phyloP scores from a whole-genome alignment of 2,329 filamentous ascomycete genomes.

The Nothophoma quercina region DNA sequence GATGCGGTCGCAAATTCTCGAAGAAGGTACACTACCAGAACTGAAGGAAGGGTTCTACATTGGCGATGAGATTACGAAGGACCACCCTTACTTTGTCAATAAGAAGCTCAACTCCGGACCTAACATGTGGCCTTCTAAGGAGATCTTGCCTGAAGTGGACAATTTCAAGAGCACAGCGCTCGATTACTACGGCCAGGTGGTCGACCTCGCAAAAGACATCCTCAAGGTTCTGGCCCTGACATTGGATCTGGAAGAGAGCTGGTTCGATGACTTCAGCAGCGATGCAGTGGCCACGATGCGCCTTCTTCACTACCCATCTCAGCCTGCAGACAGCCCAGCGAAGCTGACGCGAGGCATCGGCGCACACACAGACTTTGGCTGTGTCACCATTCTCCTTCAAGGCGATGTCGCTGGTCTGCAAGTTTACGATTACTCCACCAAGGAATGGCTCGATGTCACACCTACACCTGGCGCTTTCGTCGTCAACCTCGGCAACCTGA shows the following conservation, averaged over 20 bases:
- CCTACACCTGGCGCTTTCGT: constrained; percentile 80
- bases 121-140: constrained; percentile 50
- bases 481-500: constrained; percentile 74
- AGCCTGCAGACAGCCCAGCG: constrained; percentile 35
- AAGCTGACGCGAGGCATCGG: constrained; percentile 52
- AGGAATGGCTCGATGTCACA: constrained; percentile 80
- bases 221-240: constrained; percentile 53
- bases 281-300: constrained; percentile 53
- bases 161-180: constrained; percentile 46
- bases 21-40: constrained; percentile 53
- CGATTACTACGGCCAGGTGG: constrained; percentile 52
- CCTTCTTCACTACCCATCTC: constrained; percentile 54
- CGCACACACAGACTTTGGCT: constrained; percentile 55
- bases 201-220: constrained; percentile 51
- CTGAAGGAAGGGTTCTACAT: constrained; percentile 55
- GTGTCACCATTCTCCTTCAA: constrained; percentile 53
- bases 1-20: constrained; percentile 53
- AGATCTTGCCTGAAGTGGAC: constrained; percentile 25
- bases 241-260: constrained; percentile 48
- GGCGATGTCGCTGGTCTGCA: constrained; percentile 68
- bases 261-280: constrained; percentile 48
- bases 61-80: constrained; percentile 51
- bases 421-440: constrained; percentile 74
- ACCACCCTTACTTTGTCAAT: constrained; percentile 50
- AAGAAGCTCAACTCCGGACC: constrained; percentile 42